These are phyloP conservation scores for Fusarium sp. DNA, from an alignment of 2,329 filamentous ascomycete genomes.

Conservation along the genomic window DNA sequence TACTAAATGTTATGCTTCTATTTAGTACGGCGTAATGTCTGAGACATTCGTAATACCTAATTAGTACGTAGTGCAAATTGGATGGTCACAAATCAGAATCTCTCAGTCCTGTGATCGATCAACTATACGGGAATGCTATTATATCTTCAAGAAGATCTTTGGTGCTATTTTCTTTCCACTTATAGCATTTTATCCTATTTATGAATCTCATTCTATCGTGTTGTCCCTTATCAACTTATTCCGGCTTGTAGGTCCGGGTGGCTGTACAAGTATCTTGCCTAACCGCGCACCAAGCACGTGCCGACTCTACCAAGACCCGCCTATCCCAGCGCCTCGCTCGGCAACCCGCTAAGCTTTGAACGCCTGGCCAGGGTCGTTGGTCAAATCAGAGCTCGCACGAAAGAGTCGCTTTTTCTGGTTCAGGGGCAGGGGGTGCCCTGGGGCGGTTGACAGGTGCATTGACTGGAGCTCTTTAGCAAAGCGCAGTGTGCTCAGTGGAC, in stretches of 20 bases:
- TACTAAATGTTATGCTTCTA: background rate
- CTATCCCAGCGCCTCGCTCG: slow-evolving; percentile 36
- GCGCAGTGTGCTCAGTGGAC: slow-evolving; percentile 21
- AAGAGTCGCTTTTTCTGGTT: slow-evolving; percentile 21
- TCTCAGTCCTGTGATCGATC: background rate
- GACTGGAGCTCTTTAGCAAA: slow-evolving; percentile 1
- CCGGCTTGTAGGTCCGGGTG: slow-evolving; percentile 5
- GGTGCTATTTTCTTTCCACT: background rate
- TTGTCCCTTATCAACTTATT: slow-evolving; percentile 8
- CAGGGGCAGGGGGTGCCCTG: slow-evolving; percentile 33
- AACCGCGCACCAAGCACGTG: slow-evolving; percentile 9
- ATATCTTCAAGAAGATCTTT: background rate
- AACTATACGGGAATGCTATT: background rate
- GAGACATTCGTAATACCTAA: background rate
- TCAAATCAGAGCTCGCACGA: slow-evolving; percentile 27
- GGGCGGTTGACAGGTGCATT: slow-evolving; percentile 10
- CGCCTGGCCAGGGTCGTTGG: background rate
- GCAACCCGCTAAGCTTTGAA: slow-evolving; percentile 33
- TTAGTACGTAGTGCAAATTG: background rate
- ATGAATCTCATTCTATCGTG: background rate
- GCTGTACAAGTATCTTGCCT: background rate
- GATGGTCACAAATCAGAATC: background rate
- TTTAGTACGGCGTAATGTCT: background rate
- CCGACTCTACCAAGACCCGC: slow-evolving; percentile 9
- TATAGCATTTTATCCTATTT: background rate